Conservation (phyloP, 345 rosid genomes). For the Mallotus nudiflorus region DNA sequence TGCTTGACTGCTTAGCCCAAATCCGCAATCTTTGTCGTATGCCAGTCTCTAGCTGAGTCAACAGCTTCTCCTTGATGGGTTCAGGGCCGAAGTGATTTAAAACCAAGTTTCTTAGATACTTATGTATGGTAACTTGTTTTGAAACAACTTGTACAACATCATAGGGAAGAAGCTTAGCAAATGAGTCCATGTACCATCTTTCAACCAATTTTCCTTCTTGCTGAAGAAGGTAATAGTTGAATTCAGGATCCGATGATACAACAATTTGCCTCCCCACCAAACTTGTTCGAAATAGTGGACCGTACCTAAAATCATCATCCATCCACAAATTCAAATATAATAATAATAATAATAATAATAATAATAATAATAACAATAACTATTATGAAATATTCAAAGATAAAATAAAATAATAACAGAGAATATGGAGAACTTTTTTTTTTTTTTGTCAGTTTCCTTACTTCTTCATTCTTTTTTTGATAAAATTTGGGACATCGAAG, state of each 20-base stretch:
- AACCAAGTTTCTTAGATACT: constrained; percentile 13
- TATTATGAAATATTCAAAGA: no score
- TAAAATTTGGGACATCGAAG: constrained; percentile 18
- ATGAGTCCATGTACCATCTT: constrained; percentile 19
- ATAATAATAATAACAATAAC: no score
- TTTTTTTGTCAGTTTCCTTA: neutral
- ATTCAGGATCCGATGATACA: constrained; percentile 16
- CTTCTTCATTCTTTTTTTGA: constrained; percentile 7
- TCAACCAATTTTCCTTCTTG: constrained; percentile 21
- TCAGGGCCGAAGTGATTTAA: constrained; percentile 1
- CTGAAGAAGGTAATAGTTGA: constrained; percentile 19
- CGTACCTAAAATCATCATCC: constrained; percentile 1
- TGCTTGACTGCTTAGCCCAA: constrained; percentile 3
- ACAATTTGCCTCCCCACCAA: constrained; percentile 6
- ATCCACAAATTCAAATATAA: no score
- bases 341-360: no score
- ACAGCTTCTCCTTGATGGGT: constrained; percentile 1
- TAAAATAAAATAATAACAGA: no score
- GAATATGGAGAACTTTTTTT: no score
- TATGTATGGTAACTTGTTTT: neutral
- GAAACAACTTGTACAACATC: neutral
- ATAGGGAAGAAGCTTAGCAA: constrained; percentile 9
- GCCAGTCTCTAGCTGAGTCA: constrained; percentile 11
- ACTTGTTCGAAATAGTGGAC: constrained; percentile 17
- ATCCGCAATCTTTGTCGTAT: neutral